Evolutionary conservation across 257 asterid genomes (phyloP).

Genomic region (Prunella vulgaris): DNA sequence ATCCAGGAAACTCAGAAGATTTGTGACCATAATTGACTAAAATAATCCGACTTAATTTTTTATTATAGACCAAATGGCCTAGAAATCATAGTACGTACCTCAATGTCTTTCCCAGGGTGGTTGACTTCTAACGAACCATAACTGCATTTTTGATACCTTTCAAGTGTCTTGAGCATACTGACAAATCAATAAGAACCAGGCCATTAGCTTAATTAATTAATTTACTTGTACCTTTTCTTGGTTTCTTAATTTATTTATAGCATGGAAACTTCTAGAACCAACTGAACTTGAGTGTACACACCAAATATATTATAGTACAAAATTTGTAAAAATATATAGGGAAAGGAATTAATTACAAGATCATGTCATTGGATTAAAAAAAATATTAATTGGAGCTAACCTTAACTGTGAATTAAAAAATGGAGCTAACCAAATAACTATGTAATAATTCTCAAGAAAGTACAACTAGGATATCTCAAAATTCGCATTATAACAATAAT

Average conservation of each 20-base stretch:
- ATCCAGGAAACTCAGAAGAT: not conserved
- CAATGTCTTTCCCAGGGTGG: slow-evolving; percentile 57
- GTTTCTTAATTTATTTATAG: not conserved
- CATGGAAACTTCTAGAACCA: not conserved
- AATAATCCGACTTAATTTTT: not conserved
- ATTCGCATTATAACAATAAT: too few species aligned
- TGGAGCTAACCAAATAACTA: not conserved
- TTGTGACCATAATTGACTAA: not conserved
- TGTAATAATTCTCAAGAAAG: not conserved
- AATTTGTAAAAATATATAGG: not conserved
- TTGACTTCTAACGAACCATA: slow-evolving; percentile 72
- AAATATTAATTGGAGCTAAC: too few species aligned
- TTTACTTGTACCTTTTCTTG: not conserved
- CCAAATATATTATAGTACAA: not conserved
- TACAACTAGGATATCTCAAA: not conserved
- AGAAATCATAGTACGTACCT: slow-evolving; percentile 37
- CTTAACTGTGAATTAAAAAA: too few species aligned
- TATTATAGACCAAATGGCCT: too few species aligned
- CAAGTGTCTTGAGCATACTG: slow-evolving; percentile 92
- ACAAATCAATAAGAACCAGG: not conserved
- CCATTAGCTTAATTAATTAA: not conserved
- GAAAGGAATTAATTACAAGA: not conserved
- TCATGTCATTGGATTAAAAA: not conserved
- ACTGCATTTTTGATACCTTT: slow-evolving; percentile 91
- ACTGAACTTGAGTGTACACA: not conserved